Percentiles rank a stretch among this genome's conserved stretches.
Conservation (phyloP, 768 basidiomycete genomes). For the Symmetrospora coprosmae region DNA sequence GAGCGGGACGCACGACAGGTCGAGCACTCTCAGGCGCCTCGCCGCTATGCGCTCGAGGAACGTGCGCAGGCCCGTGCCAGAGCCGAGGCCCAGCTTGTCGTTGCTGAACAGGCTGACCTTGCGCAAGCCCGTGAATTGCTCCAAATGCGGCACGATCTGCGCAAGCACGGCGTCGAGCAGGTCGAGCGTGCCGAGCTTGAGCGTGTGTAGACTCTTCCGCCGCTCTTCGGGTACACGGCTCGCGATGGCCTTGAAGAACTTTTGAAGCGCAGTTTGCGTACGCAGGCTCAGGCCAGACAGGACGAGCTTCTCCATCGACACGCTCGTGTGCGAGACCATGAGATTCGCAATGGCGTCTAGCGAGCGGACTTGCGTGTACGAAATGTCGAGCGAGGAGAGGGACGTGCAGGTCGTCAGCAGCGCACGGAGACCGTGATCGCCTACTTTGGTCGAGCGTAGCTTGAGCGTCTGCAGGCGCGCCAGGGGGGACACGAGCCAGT, state of each 20-base stretch:
- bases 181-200: slow-evolving; percentile 29
- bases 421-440: slow-evolving; percentile 26
- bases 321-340: slow-evolving; percentile 14
- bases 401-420: slow-evolving; percentile 26
- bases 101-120: slow-evolving; percentile 23
- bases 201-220: slow-evolving; percentile 8
- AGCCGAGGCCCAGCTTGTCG: slow-evolving; percentile 16
- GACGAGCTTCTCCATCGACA: slow-evolving; percentile 28
- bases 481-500: slow-evolving; percentile 22
- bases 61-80: slow-evolving; percentile 1
- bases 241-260: slow-evolving; percentile 26
- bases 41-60: slow-evolving; percentile 11
- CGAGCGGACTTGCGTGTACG: slow-evolving; percentile 23
- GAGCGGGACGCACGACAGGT: neutral
- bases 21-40: neutral
- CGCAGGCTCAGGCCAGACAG: slow-evolving; percentile 27
- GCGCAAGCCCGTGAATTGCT: slow-evolving; percentile 25
- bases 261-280: slow-evolving; percentile 20
- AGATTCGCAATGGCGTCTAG: slow-evolving; percentile 28
- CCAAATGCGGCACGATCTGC: slow-evolving; percentile 23
- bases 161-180: slow-evolving; percentile 24
- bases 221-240: neutral
- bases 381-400: slow-evolving; percentile 30
- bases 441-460: slow-evolving; percentile 27
- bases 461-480: slow-evolving; percentile 27